Evolutionary conservation across 2,329 filamentous ascomycete species (phyloP).

Genomic region (Fusarium falciforme): DNA sequence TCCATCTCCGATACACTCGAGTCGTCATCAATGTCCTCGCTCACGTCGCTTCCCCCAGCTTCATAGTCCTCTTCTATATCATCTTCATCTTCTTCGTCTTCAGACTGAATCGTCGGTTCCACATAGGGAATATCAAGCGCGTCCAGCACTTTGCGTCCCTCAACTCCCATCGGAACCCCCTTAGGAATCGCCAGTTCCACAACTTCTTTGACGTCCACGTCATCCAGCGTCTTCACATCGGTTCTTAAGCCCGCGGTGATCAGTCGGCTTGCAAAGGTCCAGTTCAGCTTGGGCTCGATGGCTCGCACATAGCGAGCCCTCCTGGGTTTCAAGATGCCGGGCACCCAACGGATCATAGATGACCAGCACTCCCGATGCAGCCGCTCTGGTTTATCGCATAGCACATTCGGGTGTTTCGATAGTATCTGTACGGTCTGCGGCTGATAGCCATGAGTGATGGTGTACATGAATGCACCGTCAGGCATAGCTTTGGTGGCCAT

Average conservation of each 20-base stretch:
- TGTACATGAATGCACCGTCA: slow-evolving; percentile 44
- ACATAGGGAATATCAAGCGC: slow-evolving; percentile 40
- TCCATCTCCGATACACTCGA: slow-evolving; percentile 23
- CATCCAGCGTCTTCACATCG: slow-evolving; percentile 38
- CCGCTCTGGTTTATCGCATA: slow-evolving; percentile 32
- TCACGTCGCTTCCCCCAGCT: slow-evolving; percentile 17
- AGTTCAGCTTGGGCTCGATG: slow-evolving; percentile 38
- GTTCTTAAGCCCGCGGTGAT: slow-evolving; percentile 40
- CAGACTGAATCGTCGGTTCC: slow-evolving; percentile 20
- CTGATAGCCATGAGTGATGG: slow-evolving; percentile 41
- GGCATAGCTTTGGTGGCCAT: slow-evolving; percentile 42
- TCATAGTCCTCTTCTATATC: slow-evolving; percentile 11
- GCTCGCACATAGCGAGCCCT: slow-evolving; percentile 3
- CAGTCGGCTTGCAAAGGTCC: slow-evolving; percentile 39
- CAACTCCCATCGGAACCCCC: slow-evolving; percentile 25
- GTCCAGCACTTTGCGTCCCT: slow-evolving; percentile 41
- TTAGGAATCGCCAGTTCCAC: slow-evolving; percentile 38
- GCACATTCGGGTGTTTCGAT: slow-evolving; percentile 36
- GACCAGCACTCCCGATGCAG: slow-evolving; percentile 40
- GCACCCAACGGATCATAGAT: slow-evolving; percentile 34
- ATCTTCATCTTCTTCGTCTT: slow-evolving; percentile 9
- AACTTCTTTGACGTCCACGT: slow-evolving; percentile 31
- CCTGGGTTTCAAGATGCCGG: slow-evolving; percentile 5
- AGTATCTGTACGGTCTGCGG: slow-evolving; percentile 43
- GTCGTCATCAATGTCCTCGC: slow-evolving; percentile 31